These are phyloP conservation scores for Yarrowia alimentaria DNA, from an alignment of 805 yeast genomes.

Conservation along the genomic window DNA sequence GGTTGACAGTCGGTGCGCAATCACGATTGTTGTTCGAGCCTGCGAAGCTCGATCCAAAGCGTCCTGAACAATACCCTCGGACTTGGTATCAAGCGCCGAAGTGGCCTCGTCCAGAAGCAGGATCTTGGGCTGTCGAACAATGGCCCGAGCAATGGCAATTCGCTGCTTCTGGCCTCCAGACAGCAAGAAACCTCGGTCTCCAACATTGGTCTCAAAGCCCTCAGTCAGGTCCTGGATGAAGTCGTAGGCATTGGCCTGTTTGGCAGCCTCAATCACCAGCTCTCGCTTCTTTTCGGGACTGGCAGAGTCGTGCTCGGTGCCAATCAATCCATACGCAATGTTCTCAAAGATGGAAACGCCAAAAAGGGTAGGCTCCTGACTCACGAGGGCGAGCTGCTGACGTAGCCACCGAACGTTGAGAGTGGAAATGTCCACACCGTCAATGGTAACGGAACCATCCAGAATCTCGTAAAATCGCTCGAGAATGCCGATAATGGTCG, in stretches of 20 bases:
- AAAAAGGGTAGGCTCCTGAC: conserved; percentile 94
- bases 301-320: conserved; percentile 61
- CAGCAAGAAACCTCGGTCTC: conserved; percentile 55
- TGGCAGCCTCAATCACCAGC: conserved; percentile 42
- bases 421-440: conserved; percentile 76
- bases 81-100: conserved; percentile 49
- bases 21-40: conserved; percentile 51
- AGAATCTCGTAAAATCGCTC: conserved; percentile 85
- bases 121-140: conserved; percentile 56
- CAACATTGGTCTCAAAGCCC: conserved; percentile 71
- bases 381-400: conserved; percentile 78
- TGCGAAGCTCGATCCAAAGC: conserved; percentile 42
- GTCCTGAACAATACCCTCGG: conserved; percentile 45
- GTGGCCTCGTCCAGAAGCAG: conserved; percentile 61
- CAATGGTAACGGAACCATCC: conserved; percentile 71
- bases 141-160: conserved; percentile 63
- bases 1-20: conserved; percentile 58
- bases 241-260: conserved; percentile 44
- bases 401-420: conserved; percentile 75
- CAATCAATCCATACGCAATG: conserved; percentile 77
- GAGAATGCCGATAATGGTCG: conserved; percentile 78
- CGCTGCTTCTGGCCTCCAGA: conserved; percentile 70
- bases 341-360: conserved; percentile 86
- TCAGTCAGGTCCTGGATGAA: conserved; percentile 63
- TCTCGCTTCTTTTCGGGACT: conserved; percentile 42